These are phyloP conservation scores for Neocallimastix lanati DNA, from an alignment of 192 early-diverging fungal genomes.

Conservation along the genomic window DNA sequence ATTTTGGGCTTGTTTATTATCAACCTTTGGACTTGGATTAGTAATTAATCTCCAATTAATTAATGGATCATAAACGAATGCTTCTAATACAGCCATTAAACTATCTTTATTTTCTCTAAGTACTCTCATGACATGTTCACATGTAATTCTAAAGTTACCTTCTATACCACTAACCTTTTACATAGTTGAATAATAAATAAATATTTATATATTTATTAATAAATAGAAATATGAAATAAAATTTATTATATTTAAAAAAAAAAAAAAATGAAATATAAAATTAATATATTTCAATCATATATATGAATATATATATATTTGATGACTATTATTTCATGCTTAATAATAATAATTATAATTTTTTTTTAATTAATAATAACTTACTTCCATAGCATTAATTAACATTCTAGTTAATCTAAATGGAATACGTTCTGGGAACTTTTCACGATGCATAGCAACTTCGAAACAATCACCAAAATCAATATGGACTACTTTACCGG, in stretches of 20 bases:
- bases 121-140: slow-evolving; percentile 89
- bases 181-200: no score
- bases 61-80: slow-evolving; percentile 92
- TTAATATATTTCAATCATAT: no score
- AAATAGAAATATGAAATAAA: no score
- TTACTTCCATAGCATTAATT: slow-evolving; percentile 95
- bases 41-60: slow-evolving; percentile 66
- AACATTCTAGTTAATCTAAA: slow-evolving; percentile 97
- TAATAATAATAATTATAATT: no score
- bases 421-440: slow-evolving; percentile 95
- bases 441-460: slow-evolving; percentile 87
- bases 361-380: no score
- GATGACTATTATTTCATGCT: no score
- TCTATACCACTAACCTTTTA: slow-evolving; percentile 73
- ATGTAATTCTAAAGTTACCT: slow-evolving; percentile 87
- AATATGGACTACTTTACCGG: slow-evolving; percentile 90
- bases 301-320: no score
- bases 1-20: slow-evolving; percentile 8
- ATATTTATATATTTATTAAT: no score
- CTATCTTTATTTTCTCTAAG: slow-evolving; percentile 85
- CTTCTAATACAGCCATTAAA: slow-evolving; percentile 94
- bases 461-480: slow-evolving; percentile 98
- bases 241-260: no score
- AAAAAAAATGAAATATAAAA: no score
- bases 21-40: slow-evolving; percentile 21